A percentile compares a stretch with the other conserved stretches of the same genome.
phyloP scores from a whole-genome alignment of 768 basidiomycete species.

The Gloeophyllum trabeum region DNA sequence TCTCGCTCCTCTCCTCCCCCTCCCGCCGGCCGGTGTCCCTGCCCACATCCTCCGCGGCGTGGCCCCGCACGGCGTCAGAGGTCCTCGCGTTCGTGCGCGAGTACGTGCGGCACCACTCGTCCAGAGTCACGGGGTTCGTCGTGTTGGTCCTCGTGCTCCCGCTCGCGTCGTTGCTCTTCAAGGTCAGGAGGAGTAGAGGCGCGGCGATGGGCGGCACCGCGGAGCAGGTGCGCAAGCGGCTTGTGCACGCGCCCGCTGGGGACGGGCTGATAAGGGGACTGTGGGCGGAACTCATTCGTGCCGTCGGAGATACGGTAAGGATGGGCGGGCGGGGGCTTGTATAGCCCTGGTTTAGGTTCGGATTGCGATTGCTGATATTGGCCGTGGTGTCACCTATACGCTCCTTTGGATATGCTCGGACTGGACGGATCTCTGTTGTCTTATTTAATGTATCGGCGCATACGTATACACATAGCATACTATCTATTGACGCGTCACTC shows the following conservation, averaged over 20 bases:
- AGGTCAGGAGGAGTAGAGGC: not conserved
- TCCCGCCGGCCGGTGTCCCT: not conserved
- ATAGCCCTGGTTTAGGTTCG: too few relatives aligned
- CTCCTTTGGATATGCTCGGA: too few relatives aligned
- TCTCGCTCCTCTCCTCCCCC: not conserved
- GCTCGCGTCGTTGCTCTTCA: not conserved
- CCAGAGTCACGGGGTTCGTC: not conserved
- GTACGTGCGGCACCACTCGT: not conserved
- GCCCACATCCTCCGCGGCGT: not conserved
- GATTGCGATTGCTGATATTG: too few relatives aligned
- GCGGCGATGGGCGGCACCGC: not conserved
- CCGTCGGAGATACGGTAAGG: not conserved
- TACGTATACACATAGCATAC: too few relatives aligned
- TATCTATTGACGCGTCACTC: too few relatives aligned
- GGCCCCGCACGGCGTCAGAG: not conserved
- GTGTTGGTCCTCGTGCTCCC: not conserved
- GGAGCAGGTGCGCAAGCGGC: not conserved
- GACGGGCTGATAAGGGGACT: not conserved
- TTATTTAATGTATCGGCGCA: too few relatives aligned
- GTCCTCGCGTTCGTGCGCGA: not conserved
- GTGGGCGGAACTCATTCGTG: not conserved
- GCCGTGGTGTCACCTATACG: too few relatives aligned
- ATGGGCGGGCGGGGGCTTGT: not conserved
- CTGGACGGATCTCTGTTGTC: too few relatives aligned
- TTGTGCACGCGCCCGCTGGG: not conserved